phyloP scores from a whole-genome alignment of 495 filamentous ascomycete genomes.

The Lepidopterella palustris region DNA sequence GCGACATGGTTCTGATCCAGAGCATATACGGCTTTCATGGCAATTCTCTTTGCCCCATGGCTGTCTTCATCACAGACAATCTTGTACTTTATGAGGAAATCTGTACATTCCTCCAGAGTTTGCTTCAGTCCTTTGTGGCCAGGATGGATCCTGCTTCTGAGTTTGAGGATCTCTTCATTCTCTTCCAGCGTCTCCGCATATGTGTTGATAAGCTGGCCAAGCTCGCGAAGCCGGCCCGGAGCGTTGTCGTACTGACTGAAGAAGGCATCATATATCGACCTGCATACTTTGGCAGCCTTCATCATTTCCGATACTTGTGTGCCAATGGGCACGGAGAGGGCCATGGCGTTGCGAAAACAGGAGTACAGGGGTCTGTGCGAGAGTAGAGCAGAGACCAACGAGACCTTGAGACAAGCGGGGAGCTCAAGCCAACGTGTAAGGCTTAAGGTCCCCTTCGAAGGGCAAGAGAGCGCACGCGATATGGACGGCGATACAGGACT shows the following conservation, averaged over 20 bases:
- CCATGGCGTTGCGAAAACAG: neutral
- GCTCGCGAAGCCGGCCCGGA: constrained; percentile 8
- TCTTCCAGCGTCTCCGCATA: constrained; percentile 2
- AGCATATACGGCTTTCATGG: no score
- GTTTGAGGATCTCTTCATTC: constrained; percentile 4
- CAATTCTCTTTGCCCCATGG: constrained; percentile 9
- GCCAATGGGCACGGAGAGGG: neutral
- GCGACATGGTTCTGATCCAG: no score
- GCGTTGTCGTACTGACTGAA: constrained; percentile 17
- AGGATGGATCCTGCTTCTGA: neutral
- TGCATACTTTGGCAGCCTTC: neutral
- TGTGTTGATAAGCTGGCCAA: constrained; percentile 7
- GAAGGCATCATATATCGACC: constrained; percentile 9
- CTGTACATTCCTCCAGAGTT: constrained; percentile 4
- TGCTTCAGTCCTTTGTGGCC: constrained; percentile 1
- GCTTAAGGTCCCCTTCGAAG: no score
- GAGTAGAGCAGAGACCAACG: no score
- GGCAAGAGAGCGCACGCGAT: no score
- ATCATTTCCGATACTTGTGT: constrained; percentile 1
- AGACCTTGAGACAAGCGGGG: no score
- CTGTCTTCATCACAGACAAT: neutral
- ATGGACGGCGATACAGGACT: no score
- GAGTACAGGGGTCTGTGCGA: no score
- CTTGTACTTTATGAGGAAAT: constrained; percentile 3
- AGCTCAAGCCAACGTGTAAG: no score